Evolutionary conservation across 768 basidiomycete species (phyloP).

Genomic region (Leucosporidium yakuticum): DNA sequence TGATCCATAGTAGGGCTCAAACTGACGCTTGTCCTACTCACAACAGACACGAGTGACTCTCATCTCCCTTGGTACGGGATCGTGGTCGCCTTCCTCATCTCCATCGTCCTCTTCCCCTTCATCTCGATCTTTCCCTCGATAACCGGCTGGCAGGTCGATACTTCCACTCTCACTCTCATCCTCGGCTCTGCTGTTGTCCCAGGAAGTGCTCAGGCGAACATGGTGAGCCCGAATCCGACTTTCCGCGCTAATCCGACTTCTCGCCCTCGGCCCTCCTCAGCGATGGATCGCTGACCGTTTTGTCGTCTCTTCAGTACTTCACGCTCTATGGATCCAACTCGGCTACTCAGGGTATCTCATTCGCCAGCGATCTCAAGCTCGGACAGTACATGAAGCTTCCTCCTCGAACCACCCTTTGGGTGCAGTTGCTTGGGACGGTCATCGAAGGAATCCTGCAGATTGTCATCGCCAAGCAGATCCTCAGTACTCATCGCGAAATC

Average conservation of each 20-base stretch:
- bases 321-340: slow-evolving; percentile 50
- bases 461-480: slow-evolving; percentile 60
- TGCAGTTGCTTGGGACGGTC: slow-evolving; percentile 56
- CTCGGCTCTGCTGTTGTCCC: slow-evolving; percentile 51
- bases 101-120: slow-evolving; percentile 24
- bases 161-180: too few relatives aligned
- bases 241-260: too few relatives aligned
- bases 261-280: too few relatives aligned
- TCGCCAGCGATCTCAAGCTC: slow-evolving; percentile 58
- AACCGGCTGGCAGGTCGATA: too few relatives aligned
- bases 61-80: slow-evolving; percentile 43
- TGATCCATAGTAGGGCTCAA: background rate
- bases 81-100: slow-evolving; percentile 48
- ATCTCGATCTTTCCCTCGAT: too few relatives aligned
- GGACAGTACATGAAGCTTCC: slow-evolving; percentile 56
- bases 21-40: slow-evolving; percentile 17
- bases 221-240: too few relatives aligned
- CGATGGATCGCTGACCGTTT: slow-evolving; percentile 56
- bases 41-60: slow-evolving; percentile 18
- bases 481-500: slow-evolving; percentile 52
- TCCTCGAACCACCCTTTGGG: slow-evolving; percentile 59
- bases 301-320: too few relatives aligned
- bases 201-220: slow-evolving; percentile 60
- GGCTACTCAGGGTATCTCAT: slow-evolving; percentile 47
- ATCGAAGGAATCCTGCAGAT: slow-evolving; percentile 46